phyloP scores from a whole-genome alignment of 345 rosid species.

The Ceriops zippeliana region DNA sequence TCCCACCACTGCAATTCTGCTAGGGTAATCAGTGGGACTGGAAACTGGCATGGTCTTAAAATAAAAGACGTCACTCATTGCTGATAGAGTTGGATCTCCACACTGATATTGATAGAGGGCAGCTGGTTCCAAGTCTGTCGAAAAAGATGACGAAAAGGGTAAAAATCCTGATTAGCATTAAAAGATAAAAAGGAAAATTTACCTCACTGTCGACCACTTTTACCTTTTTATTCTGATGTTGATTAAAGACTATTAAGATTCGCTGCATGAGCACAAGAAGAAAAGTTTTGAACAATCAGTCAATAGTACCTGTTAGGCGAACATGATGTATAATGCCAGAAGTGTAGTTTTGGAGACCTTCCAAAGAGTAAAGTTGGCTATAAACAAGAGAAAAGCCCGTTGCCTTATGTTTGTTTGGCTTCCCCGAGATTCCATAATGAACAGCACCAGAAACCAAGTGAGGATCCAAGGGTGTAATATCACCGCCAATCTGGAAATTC shows the following conservation, averaged over 20 bases:
- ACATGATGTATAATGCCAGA: slow-evolving; percentile 92
- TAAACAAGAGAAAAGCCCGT: slow-evolving; percentile 58
- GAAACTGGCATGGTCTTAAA: slow-evolving; percentile 75
- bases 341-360: slow-evolving; percentile 53
- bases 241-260: not conserved
- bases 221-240: not conserved
- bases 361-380: slow-evolving; percentile 51
- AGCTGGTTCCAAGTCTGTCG: slow-evolving; percentile 62
- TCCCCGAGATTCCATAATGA: slow-evolving; percentile 40
- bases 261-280: not conserved
- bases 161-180: not conserved
- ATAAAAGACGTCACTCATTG: slow-evolving; percentile 48
- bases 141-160: not conserved
- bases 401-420: slow-evolving; percentile 28
- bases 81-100: slow-evolving; percentile 65
- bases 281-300: not conserved
- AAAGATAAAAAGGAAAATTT: not conserved
- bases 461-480: slow-evolving; percentile 49
- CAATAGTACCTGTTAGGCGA: slow-evolving; percentile 49
- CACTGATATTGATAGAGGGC: slow-evolving; percentile 62
- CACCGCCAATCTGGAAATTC: slow-evolving; percentile 54
- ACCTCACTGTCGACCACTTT: too few relatives aligned
- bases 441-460: slow-evolving; percentile 55
- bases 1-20: slow-evolving; percentile 69
- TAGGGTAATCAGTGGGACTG: slow-evolving; percentile 48